Evolutionary conservation across 2,329 filamentous ascomycete genomes (phyloP), one percentile per base, ranked within the genome.

Genomic region (Colletotrichum paranaense): DNA sequence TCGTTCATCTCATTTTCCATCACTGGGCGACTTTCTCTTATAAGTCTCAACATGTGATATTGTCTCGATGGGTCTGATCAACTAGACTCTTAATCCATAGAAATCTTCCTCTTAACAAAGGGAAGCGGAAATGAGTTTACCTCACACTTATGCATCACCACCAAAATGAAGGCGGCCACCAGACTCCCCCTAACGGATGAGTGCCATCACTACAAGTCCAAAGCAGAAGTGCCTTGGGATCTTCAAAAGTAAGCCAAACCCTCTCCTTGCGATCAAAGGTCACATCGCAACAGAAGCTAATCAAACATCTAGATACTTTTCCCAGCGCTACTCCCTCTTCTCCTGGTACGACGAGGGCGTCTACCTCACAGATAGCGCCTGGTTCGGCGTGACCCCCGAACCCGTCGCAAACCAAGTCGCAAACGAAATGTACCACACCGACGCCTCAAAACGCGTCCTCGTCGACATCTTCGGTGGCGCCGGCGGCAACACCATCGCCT

Each of bases 301-400:
- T 24, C 14, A 4, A 0, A 22, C 9, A 1, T 1, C 59, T 19
- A 97, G 95, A 81, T 99, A 99, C 83, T 99, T 94, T 90, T 88
- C 92, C 19, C 95, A 98, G 79, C 91, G 97, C 73, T 92, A 97
- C 81, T 92, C 92, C 65, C 94, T 99, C 76, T 99, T 97, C 84
- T 92, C 92, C 19, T 89, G 89, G 77, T 99, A 98, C 80, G 93
- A 98, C 80, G 89, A 95, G 72, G 96, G 95, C 68, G 89, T 99
- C 76, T 93, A 92, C 86, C 91, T 99, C 88, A 99, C 97, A 0
- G 92, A 97, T 81, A 93, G 96, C 83, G 93, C 95, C 67, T 99
- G 97, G 97, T 99, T 97, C 81, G 97, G 95, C 68, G 95, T 98
- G 8, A 99, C 97, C 0, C 95, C 97, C 16, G 96, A 99, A 82